Evolutionary conservation across 108 stramenopile genomes (phyloP).

Genomic region (Pseudonitzschia delicatissima): DNA sequence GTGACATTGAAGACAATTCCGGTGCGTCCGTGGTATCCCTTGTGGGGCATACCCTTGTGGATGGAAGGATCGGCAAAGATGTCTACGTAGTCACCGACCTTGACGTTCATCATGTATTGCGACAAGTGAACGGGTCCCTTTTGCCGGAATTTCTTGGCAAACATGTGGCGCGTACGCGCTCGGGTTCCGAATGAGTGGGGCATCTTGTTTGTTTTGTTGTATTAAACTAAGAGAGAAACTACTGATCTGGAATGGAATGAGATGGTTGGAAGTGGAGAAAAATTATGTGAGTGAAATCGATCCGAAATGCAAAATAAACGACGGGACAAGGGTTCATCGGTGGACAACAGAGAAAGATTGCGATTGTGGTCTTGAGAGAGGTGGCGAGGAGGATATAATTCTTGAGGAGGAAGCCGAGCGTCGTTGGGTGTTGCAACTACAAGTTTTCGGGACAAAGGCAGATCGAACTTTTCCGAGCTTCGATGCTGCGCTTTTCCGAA

Average conservation of each 20-base stretch:
- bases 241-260: background rate
- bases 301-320: too few species aligned
- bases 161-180: constrained; percentile 99
- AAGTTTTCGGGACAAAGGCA: too few species aligned
- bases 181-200: constrained; percentile 97
- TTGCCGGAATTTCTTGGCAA: constrained; percentile 95
- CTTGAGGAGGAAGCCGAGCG: too few species aligned
- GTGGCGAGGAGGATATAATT: too few species aligned
- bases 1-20: constrained; percentile 99
- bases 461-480: too few species aligned
- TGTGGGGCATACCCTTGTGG: constrained; percentile 99
- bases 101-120: constrained; percentile 85
- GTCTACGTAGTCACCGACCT: constrained; percentile 99
- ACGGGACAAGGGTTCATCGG: too few species aligned
- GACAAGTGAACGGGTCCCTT: constrained; percentile 88
- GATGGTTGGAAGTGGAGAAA: background rate
- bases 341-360: too few species aligned
- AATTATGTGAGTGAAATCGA: background rate
- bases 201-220: constrained; percentile 63
- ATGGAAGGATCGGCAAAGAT: constrained; percentile 97
- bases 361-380: too few species aligned
- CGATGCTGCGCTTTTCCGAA: too few species aligned
- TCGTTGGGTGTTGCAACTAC: too few species aligned
- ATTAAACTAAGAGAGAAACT: constrained; percentile 2
- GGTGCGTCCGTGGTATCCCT: constrained; percentile 99